phyloP scores from a whole-genome alignment of 2,329 filamentous ascomycete genomes.

The Grosmannia serpens region DNA sequence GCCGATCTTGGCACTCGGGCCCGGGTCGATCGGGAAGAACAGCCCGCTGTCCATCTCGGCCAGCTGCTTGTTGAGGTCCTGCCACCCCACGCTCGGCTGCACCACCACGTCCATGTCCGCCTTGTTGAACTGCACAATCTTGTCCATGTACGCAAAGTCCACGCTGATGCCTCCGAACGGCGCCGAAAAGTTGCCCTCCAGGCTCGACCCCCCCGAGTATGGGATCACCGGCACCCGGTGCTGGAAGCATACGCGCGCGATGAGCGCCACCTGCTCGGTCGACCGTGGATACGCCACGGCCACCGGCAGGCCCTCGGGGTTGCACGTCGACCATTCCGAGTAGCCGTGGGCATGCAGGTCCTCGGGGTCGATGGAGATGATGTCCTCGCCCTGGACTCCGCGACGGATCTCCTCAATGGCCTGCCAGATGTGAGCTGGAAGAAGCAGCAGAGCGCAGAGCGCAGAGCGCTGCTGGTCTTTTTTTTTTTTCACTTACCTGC shows the following conservation, averaged over 20 bases:
- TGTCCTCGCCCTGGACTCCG: constrained; percentile 29
- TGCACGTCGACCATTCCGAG: constrained; percentile 54
- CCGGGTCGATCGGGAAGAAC: constrained; percentile 85
- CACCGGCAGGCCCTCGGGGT: constrained; percentile 48
- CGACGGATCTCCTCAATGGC: neutral
- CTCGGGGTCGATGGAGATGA: constrained; percentile 51
- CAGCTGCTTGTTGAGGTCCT: constrained; percentile 65
- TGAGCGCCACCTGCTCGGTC: constrained; percentile 47
- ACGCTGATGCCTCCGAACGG: constrained; percentile 80
- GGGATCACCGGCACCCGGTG: constrained; percentile 76
- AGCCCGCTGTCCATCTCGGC: constrained; percentile 52
- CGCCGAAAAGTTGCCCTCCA: constrained; percentile 85
- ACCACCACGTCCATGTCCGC: constrained; percentile 90
- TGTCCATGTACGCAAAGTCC: constrained; percentile 81
- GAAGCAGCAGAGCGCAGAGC: neutral
- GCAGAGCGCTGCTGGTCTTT: neutral
- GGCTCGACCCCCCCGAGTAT: constrained; percentile 73
- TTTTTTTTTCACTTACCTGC: constrained; percentile 17
- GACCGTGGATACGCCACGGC: constrained; percentile 53
- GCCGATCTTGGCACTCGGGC: constrained; percentile 61
- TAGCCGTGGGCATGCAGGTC: constrained; percentile 53
- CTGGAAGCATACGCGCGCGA: constrained; percentile 61
- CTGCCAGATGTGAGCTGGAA: neutral
- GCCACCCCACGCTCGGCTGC: constrained; percentile 87
- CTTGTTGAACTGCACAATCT: constrained; percentile 66